Evolutionary conservation across 2,329 filamentous ascomycete genomes (phyloP).

Genomic region (Geosmithia morbida): DNA sequence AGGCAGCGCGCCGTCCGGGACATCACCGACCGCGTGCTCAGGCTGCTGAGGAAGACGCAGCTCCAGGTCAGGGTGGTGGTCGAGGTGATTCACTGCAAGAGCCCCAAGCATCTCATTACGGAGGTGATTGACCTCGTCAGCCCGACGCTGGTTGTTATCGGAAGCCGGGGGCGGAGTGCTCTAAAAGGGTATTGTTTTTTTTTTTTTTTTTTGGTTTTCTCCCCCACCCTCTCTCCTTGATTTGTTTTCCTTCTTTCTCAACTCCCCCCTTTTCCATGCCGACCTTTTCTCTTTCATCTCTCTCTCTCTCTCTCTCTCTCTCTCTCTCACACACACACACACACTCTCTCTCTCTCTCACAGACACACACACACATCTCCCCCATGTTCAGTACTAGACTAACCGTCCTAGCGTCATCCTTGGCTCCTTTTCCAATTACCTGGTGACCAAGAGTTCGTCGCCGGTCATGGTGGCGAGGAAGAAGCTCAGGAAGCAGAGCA

Average conservation of each 20-base stretch:
- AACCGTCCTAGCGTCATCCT: constrained; percentile 62
- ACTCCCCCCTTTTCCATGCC: constrained; percentile 3
- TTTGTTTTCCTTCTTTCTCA: neutral
- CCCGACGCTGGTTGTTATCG: constrained; percentile 85
- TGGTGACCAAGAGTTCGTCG: constrained; percentile 91
- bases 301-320: neutral
- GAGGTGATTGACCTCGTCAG: constrained; percentile 92
- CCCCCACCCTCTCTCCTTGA: neutral
- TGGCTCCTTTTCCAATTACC: constrained; percentile 92
- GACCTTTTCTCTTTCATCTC: constrained; percentile 26
- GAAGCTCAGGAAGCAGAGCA: constrained; percentile 73
- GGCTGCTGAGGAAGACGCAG: constrained; percentile 75
- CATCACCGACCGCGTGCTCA: constrained; percentile 75
- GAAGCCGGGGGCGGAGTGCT: constrained; percentile 79
- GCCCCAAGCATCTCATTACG: constrained; percentile 86
- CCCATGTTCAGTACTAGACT: constrained; percentile 8
- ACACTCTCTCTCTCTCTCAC: neutral
- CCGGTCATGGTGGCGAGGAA: constrained; percentile 97
- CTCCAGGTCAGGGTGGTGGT: constrained; percentile 88
- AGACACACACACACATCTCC: neutral
- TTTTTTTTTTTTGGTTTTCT: neutral
- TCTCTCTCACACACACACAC: neutral
- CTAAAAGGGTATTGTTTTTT: constrained; percentile 64
- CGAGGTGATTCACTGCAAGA: constrained; percentile 97
- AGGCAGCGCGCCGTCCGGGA: constrained; percentile 66